A percentile compares a stretch with the other conserved stretches of the same genome.
Conservation (phyloP, 108 stramenopile genomes). For the Cyclotella baltica region DNA sequence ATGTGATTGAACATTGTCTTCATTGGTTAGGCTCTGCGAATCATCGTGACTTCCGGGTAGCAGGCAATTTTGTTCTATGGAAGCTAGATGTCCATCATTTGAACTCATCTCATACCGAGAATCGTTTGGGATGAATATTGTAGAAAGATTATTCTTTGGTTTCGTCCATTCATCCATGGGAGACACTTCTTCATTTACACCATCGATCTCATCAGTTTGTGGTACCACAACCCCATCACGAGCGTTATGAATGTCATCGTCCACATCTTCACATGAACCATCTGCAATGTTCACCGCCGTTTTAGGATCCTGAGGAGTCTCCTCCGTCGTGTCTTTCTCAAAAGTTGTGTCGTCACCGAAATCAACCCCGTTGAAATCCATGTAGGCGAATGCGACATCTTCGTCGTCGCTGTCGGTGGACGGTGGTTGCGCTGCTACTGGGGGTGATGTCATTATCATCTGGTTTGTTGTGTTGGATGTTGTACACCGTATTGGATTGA, state of each 20-base stretch:
- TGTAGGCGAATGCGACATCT: constrained; percentile 64
- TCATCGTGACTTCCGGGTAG: constrained; percentile 22
- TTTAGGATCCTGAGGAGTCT: background rate
- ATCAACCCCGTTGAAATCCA: constrained; percentile 77
- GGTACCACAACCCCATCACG: background rate
- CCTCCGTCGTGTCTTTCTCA: background rate
- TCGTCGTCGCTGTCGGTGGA: constrained; percentile 40
- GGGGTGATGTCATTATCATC: background rate
- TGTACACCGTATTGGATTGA: too few relatives aligned
- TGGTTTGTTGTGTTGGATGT: too few relatives aligned
- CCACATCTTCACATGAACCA: too few relatives aligned
- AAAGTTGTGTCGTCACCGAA: constrained; percentile 57
- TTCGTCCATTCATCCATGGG: background rate
- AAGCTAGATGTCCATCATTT: constrained; percentile 10
- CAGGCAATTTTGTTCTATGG: constrained; percentile 36
- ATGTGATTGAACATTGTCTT: background rate
- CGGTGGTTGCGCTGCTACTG: background rate
- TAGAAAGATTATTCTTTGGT: constrained; percentile 12
- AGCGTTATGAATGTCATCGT: background rate
- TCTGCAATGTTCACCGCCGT: background rate
- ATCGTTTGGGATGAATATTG: constrained; percentile 25
- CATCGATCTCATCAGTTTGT: background rate
- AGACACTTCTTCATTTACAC: background rate
- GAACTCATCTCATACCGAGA: constrained; percentile 9
- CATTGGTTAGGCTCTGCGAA: background rate